A percentile compares a stretch with the other conserved stretches of the same genome.
Conservation (phyloP, 768 basidiomycete species). For the Leccinum obscurum region DNA sequence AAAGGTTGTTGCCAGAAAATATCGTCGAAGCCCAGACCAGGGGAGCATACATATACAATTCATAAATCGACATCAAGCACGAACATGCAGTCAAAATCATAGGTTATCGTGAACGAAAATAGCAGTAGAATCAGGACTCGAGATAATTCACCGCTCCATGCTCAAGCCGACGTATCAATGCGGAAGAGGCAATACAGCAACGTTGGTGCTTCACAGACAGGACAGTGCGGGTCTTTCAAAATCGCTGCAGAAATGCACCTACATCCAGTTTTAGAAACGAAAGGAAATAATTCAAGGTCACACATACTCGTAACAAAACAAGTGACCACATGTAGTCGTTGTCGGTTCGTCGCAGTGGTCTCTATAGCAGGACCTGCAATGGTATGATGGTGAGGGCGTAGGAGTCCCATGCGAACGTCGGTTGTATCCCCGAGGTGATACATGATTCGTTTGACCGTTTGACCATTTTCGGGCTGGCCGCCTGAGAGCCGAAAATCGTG, state of each 20-base stretch:
- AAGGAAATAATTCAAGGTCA: not conserved
- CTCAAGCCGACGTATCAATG: constrained; percentile 41
- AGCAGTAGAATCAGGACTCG: not conserved
- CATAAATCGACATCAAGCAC: constrained; percentile 5
- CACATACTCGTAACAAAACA: constrained; percentile 53
- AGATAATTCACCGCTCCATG: not conserved
- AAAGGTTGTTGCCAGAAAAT: not conserved
- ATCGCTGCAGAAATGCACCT: constrained; percentile 57
- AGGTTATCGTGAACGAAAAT: not conserved
- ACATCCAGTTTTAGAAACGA: constrained; percentile 4
- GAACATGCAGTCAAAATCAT: constrained; percentile 4
- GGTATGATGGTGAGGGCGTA: constrained; percentile 26
- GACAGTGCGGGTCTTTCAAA: constrained; percentile 48
- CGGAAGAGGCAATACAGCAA: constrained; percentile 58
- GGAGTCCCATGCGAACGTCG: constrained; percentile 12
- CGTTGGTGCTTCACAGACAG: constrained; percentile 51
- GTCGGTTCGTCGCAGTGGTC: constrained; percentile 55
- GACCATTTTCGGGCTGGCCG: constrained; percentile 20
- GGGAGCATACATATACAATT: not conserved
- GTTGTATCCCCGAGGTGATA: constrained; percentile 1
- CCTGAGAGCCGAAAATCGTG: constrained; percentile 32
- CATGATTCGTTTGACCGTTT: constrained; percentile 14
- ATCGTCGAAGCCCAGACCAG: not conserved
- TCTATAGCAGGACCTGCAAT: constrained; percentile 51
- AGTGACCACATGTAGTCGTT: constrained; percentile 62